Conservation (phyloP, 2,329 filamentous ascomycete genomes). For the Colletotrichum gloeosporioides region DNA sequence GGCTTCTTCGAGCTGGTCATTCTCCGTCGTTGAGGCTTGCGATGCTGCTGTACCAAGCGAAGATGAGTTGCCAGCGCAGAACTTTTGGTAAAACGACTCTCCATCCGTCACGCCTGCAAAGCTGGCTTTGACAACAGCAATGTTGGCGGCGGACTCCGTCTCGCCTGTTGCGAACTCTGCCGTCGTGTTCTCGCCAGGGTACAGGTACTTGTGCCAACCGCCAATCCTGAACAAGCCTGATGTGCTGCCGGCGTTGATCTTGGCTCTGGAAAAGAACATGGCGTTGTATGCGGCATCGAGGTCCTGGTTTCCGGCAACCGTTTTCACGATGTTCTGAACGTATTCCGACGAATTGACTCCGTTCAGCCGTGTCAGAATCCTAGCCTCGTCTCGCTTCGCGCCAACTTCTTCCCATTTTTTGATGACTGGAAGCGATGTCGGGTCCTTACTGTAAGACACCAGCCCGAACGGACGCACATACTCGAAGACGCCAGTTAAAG, state of each 20-base stretch:
- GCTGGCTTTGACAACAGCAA: slow-evolving; percentile 31
- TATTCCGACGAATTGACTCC: slow-evolving; percentile 27
- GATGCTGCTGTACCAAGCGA: background rate
- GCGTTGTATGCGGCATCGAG: slow-evolving; percentile 39
- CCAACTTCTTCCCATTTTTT: slow-evolving; percentile 47
- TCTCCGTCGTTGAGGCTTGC: background rate
- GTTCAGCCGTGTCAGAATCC: slow-evolving; percentile 27
- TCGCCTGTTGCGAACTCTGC: slow-evolving; percentile 41
- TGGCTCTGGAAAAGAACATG: slow-evolving; percentile 37
- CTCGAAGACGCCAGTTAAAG: slow-evolving; percentile 39
- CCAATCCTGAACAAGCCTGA: slow-evolving; percentile 32
- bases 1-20: slow-evolving; percentile 18
- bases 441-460: slow-evolving; percentile 40
- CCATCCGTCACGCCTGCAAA: slow-evolving; percentile 35
- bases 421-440: slow-evolving; percentile 45
- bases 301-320: slow-evolving; percentile 26
- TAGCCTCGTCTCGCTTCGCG: slow-evolving; percentile 26
- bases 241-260: slow-evolving; percentile 12
- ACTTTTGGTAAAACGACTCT: slow-evolving; percentile 35
- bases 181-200: slow-evolving; percentile 35
- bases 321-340: slow-evolving; percentile 21
- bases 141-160: slow-evolving; percentile 30
- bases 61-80: slow-evolving; percentile 27
- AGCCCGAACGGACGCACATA: slow-evolving; percentile 43
- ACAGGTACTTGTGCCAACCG: slow-evolving; percentile 29